Evolutionary conservation across 1,284 basidiomycete species (phyloP).

Genomic region (Grifola frondosa): DNA sequence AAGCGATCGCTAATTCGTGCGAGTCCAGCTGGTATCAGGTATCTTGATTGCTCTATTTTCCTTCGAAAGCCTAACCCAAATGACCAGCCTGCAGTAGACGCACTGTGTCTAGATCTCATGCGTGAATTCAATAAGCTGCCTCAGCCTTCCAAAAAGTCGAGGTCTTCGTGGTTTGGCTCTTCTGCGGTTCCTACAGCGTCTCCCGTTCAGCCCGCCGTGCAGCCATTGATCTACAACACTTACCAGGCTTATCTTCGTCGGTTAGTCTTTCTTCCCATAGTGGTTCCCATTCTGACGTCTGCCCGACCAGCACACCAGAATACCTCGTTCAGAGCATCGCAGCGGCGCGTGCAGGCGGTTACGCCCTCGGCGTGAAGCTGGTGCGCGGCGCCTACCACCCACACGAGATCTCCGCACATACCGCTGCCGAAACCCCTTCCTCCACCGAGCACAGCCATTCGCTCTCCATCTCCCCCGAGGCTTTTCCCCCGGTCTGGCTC

Average conservation of each 20-base stretch:
- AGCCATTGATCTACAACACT: slow-evolving; percentile 76
- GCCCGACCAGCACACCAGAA: slow-evolving; percentile 52
- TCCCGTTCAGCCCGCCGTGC: slow-evolving; percentile 29
- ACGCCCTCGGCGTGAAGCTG: slow-evolving; percentile 89
- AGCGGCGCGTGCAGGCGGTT: slow-evolving; percentile 71
- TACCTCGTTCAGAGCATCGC: slow-evolving; percentile 67
- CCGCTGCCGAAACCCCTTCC: slow-evolving; percentile 20
- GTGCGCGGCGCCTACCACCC: slow-evolving; percentile 94
- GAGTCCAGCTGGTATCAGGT: slow-evolving; percentile 64
- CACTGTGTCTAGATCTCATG: slow-evolving; percentile 73
- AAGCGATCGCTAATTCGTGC: background rate
- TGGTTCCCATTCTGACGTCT: slow-evolving; percentile 8
- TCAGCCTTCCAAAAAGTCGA: slow-evolving; percentile 21
- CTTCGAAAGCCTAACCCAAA: background rate
- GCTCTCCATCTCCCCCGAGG: slow-evolving; percentile 54
- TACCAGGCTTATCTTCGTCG: slow-evolving; percentile 85
- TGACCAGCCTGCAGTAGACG: slow-evolving; percentile 79
- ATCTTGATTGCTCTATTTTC: slow-evolving; percentile 4
- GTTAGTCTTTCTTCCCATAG: slow-evolving; percentile 32
- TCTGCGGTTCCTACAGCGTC: no score
- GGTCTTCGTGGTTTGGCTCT: slow-evolving; percentile 17
- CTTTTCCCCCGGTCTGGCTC: slow-evolving; percentile 65
- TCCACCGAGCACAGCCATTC: slow-evolving; percentile 26
- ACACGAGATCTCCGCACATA: slow-evolving; percentile 63
- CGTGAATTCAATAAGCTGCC: slow-evolving; percentile 71